phyloP scores from a whole-genome alignment of 768 basidiomycete genomes.

The Amanita phalloides region DNA sequence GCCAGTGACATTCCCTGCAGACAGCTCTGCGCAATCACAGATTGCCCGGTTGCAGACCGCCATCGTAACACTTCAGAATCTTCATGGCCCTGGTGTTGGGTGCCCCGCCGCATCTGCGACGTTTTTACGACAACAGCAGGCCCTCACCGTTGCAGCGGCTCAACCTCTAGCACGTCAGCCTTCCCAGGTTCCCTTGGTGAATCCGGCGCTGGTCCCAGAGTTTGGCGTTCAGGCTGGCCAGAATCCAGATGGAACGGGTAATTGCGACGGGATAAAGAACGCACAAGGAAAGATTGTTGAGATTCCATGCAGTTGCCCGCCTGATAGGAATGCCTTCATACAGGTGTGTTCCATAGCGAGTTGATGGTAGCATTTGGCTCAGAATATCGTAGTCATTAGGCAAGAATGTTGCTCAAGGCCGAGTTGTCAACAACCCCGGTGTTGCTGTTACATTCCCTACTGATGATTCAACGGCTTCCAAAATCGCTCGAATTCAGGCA shows the following conservation, averaged over 20 bases:
- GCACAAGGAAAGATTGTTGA: slow-evolving; percentile 47
- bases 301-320: slow-evolving; percentile 45
- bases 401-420: slow-evolving; percentile 14
- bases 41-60: slow-evolving; percentile 48
- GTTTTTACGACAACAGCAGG: slow-evolving; percentile 25
- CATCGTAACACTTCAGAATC: slow-evolving; percentile 59
- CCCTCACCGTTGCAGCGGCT: background rate
- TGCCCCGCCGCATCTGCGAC: slow-evolving; percentile 59
- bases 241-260: background rate
- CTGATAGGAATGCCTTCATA: slow-evolving; percentile 34
- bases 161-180: too few relatives aligned
- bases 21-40: slow-evolving; percentile 40
- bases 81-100: slow-evolving; percentile 56
- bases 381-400: slow-evolving; percentile 26
- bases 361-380: slow-evolving; percentile 20
- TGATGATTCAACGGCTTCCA: slow-evolving; percentile 39
- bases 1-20: slow-evolving; percentile 51
- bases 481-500: slow-evolving; percentile 42
- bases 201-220: slow-evolving; percentile 26
- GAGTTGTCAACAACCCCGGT: slow-evolving; percentile 57
- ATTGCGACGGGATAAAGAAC: slow-evolving; percentile 39
- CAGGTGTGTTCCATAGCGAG: slow-evolving; percentile 48
- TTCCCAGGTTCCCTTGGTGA: slow-evolving; percentile 22
- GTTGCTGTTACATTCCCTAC: slow-evolving; percentile 53
- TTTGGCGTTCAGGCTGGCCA: background rate